These are phyloP conservation scores for Dimargaris verticillata DNA, from an alignment of 192 early-diverging fungal species.

Conservation along the genomic window DNA sequence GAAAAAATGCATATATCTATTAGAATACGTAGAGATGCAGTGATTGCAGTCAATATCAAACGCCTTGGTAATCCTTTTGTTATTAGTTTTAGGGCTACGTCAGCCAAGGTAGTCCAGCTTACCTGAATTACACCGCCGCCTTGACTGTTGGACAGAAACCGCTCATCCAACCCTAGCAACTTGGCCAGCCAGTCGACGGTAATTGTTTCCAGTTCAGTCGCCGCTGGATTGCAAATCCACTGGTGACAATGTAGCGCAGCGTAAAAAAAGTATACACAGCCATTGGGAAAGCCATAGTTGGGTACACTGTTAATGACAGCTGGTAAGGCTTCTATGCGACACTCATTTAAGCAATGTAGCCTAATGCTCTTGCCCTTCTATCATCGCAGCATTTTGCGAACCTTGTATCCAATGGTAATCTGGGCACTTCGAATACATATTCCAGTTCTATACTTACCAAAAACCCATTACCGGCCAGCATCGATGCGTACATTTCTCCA, in stretches of 20 bases:
- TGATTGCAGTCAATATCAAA: background rate
- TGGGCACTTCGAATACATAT: too few species aligned
- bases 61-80: background rate
- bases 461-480: too few species aligned
- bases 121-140: slow-evolving; percentile 48
- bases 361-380: too few species aligned
- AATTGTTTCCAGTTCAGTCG: slow-evolving; percentile 43
- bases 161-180: slow-evolving; percentile 35
- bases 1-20: background rate
- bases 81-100: background rate
- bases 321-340: too few species aligned
- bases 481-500: background rate
- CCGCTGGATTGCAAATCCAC: slow-evolving; percentile 36
- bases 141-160: slow-evolving; percentile 31
- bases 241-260: background rate
- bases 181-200: slow-evolving; percentile 47
- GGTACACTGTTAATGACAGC: too few species aligned
- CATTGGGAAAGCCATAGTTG: too few species aligned
- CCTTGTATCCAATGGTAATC: too few species aligned
- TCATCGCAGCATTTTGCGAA: too few species aligned
- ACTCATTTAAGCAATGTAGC: too few species aligned
- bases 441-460: too few species aligned
- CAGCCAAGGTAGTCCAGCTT: background rate
- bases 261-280: too few species aligned
- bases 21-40: background rate